Evolutionary conservation across 1,284 basidiomycete genomes (phyloP).

Genomic region (Ceratobasidium sp.): DNA sequence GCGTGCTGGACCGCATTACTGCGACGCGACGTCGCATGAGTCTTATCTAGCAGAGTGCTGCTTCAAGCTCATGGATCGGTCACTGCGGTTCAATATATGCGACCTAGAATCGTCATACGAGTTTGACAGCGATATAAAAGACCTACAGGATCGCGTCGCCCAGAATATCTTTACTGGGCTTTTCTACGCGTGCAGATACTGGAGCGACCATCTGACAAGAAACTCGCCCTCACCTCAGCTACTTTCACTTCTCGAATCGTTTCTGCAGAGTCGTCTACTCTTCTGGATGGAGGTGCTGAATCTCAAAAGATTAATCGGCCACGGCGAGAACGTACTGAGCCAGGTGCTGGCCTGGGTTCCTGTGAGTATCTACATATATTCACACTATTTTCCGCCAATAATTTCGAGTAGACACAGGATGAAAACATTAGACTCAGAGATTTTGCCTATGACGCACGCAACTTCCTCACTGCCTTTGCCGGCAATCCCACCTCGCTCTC

Average conservation of each 20-base stretch:
- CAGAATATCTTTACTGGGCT: not conserved
- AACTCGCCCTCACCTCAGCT: not conserved
- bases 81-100: constrained; percentile 20
- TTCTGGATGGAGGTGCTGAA: not conserved
- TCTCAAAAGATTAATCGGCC: not conserved
- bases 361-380: too few relatives aligned
- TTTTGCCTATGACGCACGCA: not conserved
- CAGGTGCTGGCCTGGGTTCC: too few relatives aligned
- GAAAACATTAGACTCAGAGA: not conserved
- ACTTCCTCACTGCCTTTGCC: not conserved
- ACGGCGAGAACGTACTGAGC: too few relatives aligned
- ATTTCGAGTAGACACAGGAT: too few relatives aligned
- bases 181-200: not conserved
- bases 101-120: constrained; percentile 10
- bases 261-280: not conserved
- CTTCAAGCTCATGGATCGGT: not conserved
- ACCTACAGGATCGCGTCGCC: not conserved
- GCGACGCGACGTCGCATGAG: not conserved
- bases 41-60: not conserved
- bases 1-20: not conserved
- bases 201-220: not conserved
- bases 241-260: not conserved
- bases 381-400: too few relatives aligned
- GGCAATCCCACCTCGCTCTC: not conserved
- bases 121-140: not conserved